phyloP scores from a whole-genome alignment of 352 stramenopile genomes.

The Phytophthora syringae region DNA sequence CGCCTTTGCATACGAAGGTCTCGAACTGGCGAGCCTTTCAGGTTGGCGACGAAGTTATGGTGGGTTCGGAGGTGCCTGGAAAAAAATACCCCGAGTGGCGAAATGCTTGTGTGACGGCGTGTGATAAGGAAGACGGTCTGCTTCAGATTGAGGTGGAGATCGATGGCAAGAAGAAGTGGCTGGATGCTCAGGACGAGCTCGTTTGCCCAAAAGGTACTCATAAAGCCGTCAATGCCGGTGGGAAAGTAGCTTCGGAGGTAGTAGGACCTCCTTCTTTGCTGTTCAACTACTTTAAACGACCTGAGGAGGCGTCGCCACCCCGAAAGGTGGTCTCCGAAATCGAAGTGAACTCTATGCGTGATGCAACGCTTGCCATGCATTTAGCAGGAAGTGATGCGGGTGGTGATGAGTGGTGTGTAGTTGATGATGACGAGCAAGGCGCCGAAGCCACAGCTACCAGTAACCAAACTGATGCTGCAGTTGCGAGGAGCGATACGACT shows the following conservation, averaged over 20 bases:
- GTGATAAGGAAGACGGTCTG: conserved; percentile 23
- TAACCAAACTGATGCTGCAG: not conserved
- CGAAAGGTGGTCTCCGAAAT: not conserved
- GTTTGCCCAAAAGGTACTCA: conserved; percentile 67
- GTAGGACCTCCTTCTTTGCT: conserved; percentile 13
- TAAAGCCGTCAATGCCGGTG: conserved; percentile 50
- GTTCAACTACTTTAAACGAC: conserved; percentile 26
- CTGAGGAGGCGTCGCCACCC: conserved; percentile 2
- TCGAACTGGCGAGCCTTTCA: conserved; percentile 73
- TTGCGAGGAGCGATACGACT: conserved; percentile 4
- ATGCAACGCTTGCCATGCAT: conserved; percentile 13
- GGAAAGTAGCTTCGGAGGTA: conserved; percentile 6
- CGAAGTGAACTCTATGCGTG: conserved; percentile 14
- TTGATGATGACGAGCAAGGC: conserved; percentile 14
- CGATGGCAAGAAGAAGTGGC: conserved; percentile 57
- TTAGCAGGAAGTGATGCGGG: conserved; percentile 22
- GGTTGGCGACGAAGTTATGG: conserved; percentile 59
- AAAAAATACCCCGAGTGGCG: conserved; percentile 70
- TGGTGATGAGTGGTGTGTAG: conserved; percentile 37
- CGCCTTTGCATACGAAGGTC: conserved; percentile 89
- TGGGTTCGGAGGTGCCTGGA: conserved; percentile 43
- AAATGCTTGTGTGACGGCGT: conserved; percentile 47
- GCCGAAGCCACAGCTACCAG: not conserved
- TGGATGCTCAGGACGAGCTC: conserved; percentile 71
- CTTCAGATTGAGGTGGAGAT: conserved; percentile 58